Percentiles rank a stretch among this genome's conserved stretches.
phyloP scores from a whole-genome alignment of 2,329 filamentous ascomycete species.

The Aspergillus quadrilineatus region DNA sequence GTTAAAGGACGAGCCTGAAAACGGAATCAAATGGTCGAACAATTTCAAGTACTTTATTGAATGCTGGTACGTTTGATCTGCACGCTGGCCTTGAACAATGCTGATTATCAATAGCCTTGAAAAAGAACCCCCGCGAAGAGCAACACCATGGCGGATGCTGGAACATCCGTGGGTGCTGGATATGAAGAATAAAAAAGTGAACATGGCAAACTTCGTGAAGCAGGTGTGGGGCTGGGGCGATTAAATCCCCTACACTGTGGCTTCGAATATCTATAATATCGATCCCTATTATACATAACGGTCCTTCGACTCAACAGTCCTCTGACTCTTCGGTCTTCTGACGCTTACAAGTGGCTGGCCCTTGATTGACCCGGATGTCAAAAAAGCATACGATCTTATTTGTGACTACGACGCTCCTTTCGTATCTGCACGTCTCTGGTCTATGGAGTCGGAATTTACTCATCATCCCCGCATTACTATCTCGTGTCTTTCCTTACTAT shows the following conservation, averaged over 20 bases:
- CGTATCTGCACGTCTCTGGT: conserved; percentile 21
- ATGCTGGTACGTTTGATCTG: conserved; percentile 69
- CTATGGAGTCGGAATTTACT: conserved; percentile 22
- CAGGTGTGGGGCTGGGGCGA: conserved; percentile 98
- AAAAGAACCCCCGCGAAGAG: conserved; percentile 82
- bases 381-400: conserved; percentile 25
- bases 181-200: conserved; percentile 93
- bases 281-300: conserved; percentile 15
- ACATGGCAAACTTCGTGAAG: conserved; percentile 90
- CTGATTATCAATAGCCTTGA: conserved; percentile 65
- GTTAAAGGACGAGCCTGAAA: conserved; percentile 89
- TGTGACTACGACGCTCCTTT: conserved; percentile 27
- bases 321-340: conserved; percentile 18
- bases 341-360: conserved; percentile 22
- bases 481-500: conserved; percentile 8
- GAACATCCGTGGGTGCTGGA: conserved; percentile 99
- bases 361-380: conserved; percentile 30
- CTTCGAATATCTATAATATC: conserved; percentile 9
- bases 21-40: conserved; percentile 89
- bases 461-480: conserved; percentile 18
- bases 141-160: conserved; percentile 96
- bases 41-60: conserved; percentile 99
- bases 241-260: conserved; percentile 30
- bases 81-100: conserved; percentile 6
- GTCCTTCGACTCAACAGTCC: conserved; percentile 24